phyloP scores from a whole-genome alignment of 306 rosid genomes.

The Castanospermum australe region DNA sequence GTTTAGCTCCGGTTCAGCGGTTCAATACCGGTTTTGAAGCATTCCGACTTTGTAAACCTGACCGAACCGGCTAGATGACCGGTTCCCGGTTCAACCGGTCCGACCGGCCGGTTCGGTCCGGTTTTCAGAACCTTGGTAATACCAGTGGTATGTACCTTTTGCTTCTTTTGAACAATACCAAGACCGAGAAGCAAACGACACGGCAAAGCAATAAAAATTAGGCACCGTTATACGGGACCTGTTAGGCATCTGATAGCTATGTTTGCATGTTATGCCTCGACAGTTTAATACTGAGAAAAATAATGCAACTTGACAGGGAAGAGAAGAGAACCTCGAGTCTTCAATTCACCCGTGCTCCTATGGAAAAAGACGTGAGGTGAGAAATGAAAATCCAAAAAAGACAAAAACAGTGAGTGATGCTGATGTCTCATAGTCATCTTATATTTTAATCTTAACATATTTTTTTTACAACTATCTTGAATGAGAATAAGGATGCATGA shows the following conservation, averaged over 20 bases:
- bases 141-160: slow-evolving; percentile 27
- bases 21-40: too few species aligned
- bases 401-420: neutral
- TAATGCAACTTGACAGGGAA: slow-evolving; percentile 32
- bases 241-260: slow-evolving; percentile 26
- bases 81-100: too few species aligned
- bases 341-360: neutral
- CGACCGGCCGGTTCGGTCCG: too few species aligned
- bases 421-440: slow-evolving; percentile 16
- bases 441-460: too few species aligned
- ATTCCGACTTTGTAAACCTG: too few species aligned
- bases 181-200: slow-evolving; percentile 19
- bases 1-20: too few species aligned
- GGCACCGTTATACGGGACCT: slow-evolving; percentile 32
- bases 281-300: slow-evolving; percentile 24
- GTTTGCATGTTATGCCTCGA: slow-evolving; percentile 29
- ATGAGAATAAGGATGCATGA: too few species aligned
- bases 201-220: slow-evolving; percentile 24
- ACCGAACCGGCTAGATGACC: too few species aligned
- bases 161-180: slow-evolving; percentile 33
- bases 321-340: too few species aligned
- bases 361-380: neutral
- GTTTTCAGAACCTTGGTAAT: too few species aligned
- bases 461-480: too few species aligned
- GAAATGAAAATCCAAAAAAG: neutral